A percentile compares a stretch with the other conserved stretches of the same genome.
Conservation (phyloP, 2,329 filamentous ascomycete species). For the Nakataea oryzae region DNA sequence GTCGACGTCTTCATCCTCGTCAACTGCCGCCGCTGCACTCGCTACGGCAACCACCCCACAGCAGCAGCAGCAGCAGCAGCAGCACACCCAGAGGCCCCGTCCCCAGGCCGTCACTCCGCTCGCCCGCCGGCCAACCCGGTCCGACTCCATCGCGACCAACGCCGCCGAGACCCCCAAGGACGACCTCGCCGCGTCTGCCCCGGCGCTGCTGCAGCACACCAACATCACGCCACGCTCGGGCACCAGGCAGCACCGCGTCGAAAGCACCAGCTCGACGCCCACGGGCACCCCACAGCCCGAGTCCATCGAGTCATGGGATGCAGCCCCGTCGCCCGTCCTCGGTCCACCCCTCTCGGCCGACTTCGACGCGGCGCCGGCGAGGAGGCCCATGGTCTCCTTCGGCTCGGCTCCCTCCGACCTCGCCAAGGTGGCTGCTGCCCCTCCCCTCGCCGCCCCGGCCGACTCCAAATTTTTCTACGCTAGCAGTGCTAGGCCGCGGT, state of each 20-base stretch:
- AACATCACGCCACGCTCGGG: slow-evolving; percentile 76
- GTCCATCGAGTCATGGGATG: slow-evolving; percentile 31
- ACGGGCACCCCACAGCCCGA: slow-evolving; percentile 45
- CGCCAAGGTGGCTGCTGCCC: slow-evolving; percentile 16
- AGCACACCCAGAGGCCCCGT: slow-evolving; percentile 12
- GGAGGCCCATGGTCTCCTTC: slow-evolving; percentile 23
- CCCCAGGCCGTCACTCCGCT: slow-evolving; percentile 28
- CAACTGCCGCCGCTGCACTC: neutral
- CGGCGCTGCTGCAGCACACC: slow-evolving; percentile 42
- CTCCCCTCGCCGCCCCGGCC: slow-evolving; percentile 8
- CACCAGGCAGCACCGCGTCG: slow-evolving; percentile 58
- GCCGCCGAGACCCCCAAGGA: slow-evolving; percentile 22
- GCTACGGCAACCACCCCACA: slow-evolving; percentile 6
- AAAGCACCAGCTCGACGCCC: slow-evolving; percentile 59
- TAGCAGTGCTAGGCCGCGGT: slow-evolving; percentile 48
- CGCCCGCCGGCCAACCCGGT: slow-evolving; percentile 18
- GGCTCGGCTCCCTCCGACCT: slow-evolving; percentile 23
- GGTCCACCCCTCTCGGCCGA: neutral
- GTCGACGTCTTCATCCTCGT: neutral
- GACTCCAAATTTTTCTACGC: slow-evolving; percentile 86
- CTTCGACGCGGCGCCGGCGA: neutral
- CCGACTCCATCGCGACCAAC: slow-evolving; percentile 9
- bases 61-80: slow-evolving; percentile 14
- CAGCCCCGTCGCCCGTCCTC: neutral
- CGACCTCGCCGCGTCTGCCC: slow-evolving; percentile 40